Conservation (phyloP, 140 eudicot genomes). For the Anethum foeniculum region DNA sequence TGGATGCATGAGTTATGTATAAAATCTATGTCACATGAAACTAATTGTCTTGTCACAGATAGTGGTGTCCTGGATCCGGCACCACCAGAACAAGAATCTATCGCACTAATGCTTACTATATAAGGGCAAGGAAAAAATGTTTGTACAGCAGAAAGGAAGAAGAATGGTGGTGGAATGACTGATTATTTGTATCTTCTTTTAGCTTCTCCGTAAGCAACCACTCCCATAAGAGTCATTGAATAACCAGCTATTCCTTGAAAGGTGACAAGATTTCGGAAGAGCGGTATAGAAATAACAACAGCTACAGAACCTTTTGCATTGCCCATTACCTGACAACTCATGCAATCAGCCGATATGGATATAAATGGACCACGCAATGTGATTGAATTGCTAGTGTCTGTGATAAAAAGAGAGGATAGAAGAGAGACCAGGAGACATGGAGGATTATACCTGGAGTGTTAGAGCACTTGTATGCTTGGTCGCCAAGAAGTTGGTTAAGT, state of each 20-base stretch:
- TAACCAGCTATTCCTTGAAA: slow-evolving; percentile 82
- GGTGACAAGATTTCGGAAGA: slow-evolving; percentile 81
- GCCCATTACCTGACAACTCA: slow-evolving; percentile 57
- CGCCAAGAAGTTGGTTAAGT: slow-evolving; percentile 87
- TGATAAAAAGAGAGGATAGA: not conserved
- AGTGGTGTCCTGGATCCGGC: not conserved
- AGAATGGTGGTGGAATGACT: not conserved
- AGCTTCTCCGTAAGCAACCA: slow-evolving; percentile 91
- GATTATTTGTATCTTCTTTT: slow-evolving; percentile 64
- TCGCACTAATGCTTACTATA: not conserved
- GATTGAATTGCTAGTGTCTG: not conserved
- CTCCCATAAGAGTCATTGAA: slow-evolving; percentile 91
- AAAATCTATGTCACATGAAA: not conserved
- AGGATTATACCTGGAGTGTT: slow-evolving; percentile 69
- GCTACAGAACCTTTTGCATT: slow-evolving; percentile 99
- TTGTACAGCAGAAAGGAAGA: not conserved
- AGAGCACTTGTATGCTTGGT: slow-evolving; percentile 96
- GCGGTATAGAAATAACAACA: slow-evolving; percentile 87
- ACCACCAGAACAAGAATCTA: not conserved
- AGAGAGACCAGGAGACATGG: slow-evolving; percentile 9
- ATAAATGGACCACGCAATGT: not conserved
- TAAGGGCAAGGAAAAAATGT: too few species aligned
- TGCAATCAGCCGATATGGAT: not conserved
- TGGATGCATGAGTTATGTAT: not conserved
- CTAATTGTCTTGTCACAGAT: not conserved